Percentiles rank a stretch among this genome's conserved stretches.
These are phyloP conservation scores for Psilocybe sp. DNA, from an alignment of 768 basidiomycete species.

Conservation along the genomic window DNA sequence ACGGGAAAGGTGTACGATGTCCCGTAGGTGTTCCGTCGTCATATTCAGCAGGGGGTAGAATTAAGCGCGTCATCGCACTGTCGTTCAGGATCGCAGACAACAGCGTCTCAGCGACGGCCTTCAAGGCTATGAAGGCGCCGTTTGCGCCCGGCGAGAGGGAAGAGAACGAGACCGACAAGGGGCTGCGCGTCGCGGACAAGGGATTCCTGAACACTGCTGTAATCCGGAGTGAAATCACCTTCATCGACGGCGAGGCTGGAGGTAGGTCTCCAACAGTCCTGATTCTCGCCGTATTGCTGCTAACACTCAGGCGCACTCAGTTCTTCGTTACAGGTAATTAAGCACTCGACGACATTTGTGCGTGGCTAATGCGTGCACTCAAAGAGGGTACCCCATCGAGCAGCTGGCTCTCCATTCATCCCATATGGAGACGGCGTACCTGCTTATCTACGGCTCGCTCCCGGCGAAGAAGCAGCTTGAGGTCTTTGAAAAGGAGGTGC, in stretches of 20 bases:
- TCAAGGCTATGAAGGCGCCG: slow-evolving; percentile 72
- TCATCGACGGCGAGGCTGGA: slow-evolving; percentile 88
- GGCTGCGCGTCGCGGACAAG: slow-evolving; percentile 74
- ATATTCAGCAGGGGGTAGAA: not conserved
- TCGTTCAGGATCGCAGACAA: slow-evolving; percentile 71
- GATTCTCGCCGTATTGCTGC: not conserved
- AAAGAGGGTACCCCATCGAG: slow-evolving; percentile 89
- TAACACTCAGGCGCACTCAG: slow-evolving; percentile 18
- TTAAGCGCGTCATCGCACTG: not conserved
- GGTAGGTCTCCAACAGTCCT: slow-evolving; percentile 31
- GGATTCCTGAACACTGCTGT: slow-evolving; percentile 86
- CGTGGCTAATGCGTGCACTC: not conserved
- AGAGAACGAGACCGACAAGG: slow-evolving; percentile 83
- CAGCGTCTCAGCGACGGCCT: slow-evolving; percentile 73
- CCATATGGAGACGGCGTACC: slow-evolving; percentile 83
- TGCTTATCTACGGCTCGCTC: slow-evolving; percentile 84
- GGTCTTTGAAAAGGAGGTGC: slow-evolving; percentile 70
- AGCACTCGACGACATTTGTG: not conserved
- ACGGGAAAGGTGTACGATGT: slow-evolving; percentile 76
- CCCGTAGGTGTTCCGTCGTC: slow-evolving; percentile 48
- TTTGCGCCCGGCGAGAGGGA: slow-evolving; percentile 56
- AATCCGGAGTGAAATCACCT: slow-evolving; percentile 78
- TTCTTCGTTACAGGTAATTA: slow-evolving; percentile 70
- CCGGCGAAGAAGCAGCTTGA: slow-evolving; percentile 60
- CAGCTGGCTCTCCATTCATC: slow-evolving; percentile 78